Base-by-base conservation (phyloP, 2,329 filamentous ascomycete genomes). In the Ophioceras dolichostomum region DNA sequence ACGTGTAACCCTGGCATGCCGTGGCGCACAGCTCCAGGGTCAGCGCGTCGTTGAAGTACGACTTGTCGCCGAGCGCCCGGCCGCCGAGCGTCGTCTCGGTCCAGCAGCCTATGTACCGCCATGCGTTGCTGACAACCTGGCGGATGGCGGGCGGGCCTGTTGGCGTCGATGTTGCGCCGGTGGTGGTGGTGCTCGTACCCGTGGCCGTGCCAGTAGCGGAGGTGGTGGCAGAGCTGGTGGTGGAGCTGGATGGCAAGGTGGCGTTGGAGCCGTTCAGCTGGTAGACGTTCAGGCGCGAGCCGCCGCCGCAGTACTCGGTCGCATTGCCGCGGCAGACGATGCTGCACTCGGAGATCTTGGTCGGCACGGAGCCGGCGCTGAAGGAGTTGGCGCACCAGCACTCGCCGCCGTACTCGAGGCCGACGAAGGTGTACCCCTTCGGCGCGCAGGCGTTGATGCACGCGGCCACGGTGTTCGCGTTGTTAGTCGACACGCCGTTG, bases 81-180 rank as follows among this genome's bases (percentile, higher is more conserved):
- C 67, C 72, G n/a, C 4, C 14, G 3, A 17, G 14, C 35, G 64
- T 59, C 2, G 63, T 67, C 43, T 79, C 75, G 18, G 72, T 61
- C 58, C 68, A 79, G 55, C 75, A 79, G 26, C 73, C 75, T 37
- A 70, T 66, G 41, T 62, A 56, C 9, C n/a, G 10, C 37, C 35
- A 48, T n/a, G n/a, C 4, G 34, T 32, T 12, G 24, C 40, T 40
- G 19, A 46, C n/a, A 51, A 48, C 67, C 70, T 76, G 34, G 63
- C 66, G 3, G 51, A 46, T 3, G 64, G 65, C 16, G 63, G 53
- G 39, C 5, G 34, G 10, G 45, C 56, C 7, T 53, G 59, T 39
- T 5, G 44, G 32, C 5, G 41, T 16, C 10, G 43, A 10, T 8
- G 37, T 10, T 1, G 39, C 24, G 9, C 38, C 18, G 0, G 37